Conservation (phyloP, 192 early-diverging fungal species). For the Coemansia sp. region DNA sequence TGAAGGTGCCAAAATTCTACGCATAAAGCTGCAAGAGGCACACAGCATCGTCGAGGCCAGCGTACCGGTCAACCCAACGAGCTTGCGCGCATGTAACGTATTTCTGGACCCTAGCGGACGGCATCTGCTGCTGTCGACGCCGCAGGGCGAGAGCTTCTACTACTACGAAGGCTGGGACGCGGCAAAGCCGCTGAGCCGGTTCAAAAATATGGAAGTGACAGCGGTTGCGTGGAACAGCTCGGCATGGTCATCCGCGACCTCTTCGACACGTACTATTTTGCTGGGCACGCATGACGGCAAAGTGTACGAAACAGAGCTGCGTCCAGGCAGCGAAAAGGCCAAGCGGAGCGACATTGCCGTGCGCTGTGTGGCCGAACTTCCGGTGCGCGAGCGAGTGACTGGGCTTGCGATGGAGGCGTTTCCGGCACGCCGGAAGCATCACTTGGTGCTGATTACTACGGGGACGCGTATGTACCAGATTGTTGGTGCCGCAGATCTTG, state of each 20-base stretch:
- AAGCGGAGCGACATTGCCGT: constrained; percentile 78
- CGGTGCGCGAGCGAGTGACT: constrained; percentile 69
- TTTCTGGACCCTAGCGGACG: constrained; percentile 89
- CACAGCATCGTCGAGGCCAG: constrained; percentile 55
- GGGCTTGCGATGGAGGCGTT: constrained; percentile 84
- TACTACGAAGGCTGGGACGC: constrained; percentile 83
- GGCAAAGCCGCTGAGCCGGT: constrained; percentile 72
- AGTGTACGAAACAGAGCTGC: constrained; percentile 89
- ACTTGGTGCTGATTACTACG: constrained; percentile 79
- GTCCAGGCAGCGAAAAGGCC: constrained; percentile 82
- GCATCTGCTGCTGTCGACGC: constrained; percentile 86
- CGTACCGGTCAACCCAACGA: constrained; percentile 30
- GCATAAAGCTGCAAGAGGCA: constrained; percentile 87
- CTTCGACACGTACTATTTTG: constrained; percentile 78
- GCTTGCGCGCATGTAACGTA: constrained; percentile 55
- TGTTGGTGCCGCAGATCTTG: constrained; percentile 65
- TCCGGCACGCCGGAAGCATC: constrained; percentile 68
- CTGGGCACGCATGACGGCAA: constrained; percentile 83
- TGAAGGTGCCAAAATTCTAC: constrained; percentile 69
- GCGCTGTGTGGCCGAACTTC: constrained; percentile 63
- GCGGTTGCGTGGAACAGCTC: constrained; percentile 89
- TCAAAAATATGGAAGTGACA: constrained; percentile 80
- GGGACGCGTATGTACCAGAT: constrained; percentile 90
- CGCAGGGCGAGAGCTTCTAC: constrained; percentile 91
- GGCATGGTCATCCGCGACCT: constrained; percentile 30